Evolutionary conservation across 2,329 filamentous ascomycete species (phyloP).

Genomic region (Phaeophleospora eucalypticola): DNA sequence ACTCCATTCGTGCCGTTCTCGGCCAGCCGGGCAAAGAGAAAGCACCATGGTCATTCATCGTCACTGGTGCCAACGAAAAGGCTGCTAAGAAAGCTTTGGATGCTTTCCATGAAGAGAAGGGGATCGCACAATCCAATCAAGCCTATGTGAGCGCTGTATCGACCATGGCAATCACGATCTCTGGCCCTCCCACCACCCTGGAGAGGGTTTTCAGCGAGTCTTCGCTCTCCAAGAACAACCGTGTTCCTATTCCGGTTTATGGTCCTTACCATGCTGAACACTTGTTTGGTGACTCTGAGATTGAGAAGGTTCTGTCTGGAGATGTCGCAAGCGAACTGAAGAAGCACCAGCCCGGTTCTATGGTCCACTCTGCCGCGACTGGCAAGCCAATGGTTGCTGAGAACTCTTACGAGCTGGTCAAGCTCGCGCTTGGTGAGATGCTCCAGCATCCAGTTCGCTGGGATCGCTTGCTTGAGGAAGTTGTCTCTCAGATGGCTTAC

Average conservation of each 20-base stretch:
- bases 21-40: conserved; percentile 54
- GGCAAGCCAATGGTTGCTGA: conserved; percentile 45
- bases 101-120: conserved; percentile 56
- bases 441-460: conserved; percentile 46
- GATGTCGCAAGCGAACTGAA: conserved; percentile 39
- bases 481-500: conserved; percentile 44
- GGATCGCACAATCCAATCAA: conserved; percentile 48
- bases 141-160: conserved; percentile 59
- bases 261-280: conserved; percentile 58
- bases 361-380: conserved; percentile 46
- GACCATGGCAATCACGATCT: conserved; percentile 56
- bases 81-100: conserved; percentile 50
- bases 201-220: conserved; percentile 49
- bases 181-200: conserved; percentile 53
- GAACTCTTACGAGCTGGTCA: conserved; percentile 44
- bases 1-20: conserved; percentile 41
- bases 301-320: conserved; percentile 48
- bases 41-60: conserved; percentile 64
- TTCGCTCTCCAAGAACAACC: conserved; percentile 48
- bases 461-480: conserved; percentile 47
- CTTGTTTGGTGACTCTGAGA: conserved; percentile 49
- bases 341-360: conserved; percentile 39
- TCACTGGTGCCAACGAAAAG: conserved; percentile 53
- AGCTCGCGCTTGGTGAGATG: conserved; percentile 43
- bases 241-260: conserved; percentile 52